phyloP scores from a whole-genome alignment of 2,329 filamentous ascomycete genomes.

The Cladophialophora exuberans region DNA sequence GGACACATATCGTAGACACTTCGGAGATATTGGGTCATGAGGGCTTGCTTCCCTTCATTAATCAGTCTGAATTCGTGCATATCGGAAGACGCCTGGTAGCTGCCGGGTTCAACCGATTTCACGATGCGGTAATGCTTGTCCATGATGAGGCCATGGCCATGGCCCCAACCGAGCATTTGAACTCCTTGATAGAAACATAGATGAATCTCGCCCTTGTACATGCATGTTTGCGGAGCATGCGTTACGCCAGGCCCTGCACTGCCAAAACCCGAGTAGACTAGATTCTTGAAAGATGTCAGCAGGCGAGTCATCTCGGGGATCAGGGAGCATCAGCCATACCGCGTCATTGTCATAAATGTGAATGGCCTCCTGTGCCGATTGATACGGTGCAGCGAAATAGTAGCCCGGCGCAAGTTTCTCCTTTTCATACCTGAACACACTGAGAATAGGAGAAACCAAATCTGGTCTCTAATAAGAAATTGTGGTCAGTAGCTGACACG shows the following conservation, averaged over 20 bases:
- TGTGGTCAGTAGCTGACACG: constrained; percentile 4
- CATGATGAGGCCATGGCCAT: constrained; percentile 58
- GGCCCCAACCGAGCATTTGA: constrained; percentile 56
- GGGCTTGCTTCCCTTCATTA: constrained; percentile 46
- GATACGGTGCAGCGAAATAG: constrained; percentile 56
- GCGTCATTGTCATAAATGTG: constrained; percentile 58
- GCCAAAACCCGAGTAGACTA: constrained; percentile 57
- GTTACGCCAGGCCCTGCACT: constrained; percentile 53
- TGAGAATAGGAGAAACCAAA: constrained; percentile 42
- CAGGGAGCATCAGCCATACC: constrained; percentile 34
- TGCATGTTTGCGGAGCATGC: constrained; percentile 54
- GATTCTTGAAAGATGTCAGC: constrained; percentile 39
- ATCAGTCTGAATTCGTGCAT: constrained; percentile 58
- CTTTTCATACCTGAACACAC: constrained; percentile 35
- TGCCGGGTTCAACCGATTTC: constrained; percentile 47
- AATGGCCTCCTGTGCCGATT: constrained; percentile 52
- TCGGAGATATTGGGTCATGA: constrained; percentile 48
- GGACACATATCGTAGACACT: constrained; percentile 52
- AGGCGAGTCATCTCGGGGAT: background rate
- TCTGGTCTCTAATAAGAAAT: constrained; percentile 41
- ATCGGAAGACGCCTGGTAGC: constrained; percentile 43
- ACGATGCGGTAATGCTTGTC: constrained; percentile 54
- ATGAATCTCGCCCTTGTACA: constrained; percentile 52
- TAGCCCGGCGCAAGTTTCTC: constrained; percentile 50
- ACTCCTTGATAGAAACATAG: constrained; percentile 58